phyloP scores from a whole-genome alignment of 2,329 filamentous ascomycete species.

The Cercospora sp. region DNA sequence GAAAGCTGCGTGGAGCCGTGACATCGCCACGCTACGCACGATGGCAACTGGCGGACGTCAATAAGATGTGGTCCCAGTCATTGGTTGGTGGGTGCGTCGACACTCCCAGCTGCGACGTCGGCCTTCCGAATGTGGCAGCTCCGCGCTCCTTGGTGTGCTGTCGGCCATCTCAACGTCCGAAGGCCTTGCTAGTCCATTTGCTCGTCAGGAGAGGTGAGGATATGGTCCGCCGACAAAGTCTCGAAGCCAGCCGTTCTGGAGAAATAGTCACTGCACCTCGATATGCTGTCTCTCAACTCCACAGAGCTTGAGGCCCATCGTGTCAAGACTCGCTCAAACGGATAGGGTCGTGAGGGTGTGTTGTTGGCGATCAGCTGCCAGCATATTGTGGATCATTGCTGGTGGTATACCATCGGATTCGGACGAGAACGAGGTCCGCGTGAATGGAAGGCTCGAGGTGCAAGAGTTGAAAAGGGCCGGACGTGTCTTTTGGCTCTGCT shows the following conservation, averaged over 20 bases:
- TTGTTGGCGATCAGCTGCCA: background rate
- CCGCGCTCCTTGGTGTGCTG: background rate
- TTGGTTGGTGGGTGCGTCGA: background rate
- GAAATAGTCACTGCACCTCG: background rate
- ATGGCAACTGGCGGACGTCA: background rate
- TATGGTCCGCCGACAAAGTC: background rate
- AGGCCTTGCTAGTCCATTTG: background rate
- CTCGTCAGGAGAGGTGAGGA: background rate
- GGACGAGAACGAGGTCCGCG: background rate
- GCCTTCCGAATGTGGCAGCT: background rate
- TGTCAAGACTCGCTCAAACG: background rate
- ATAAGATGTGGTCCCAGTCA: background rate
- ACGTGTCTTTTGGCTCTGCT: slow-evolving; percentile 3
- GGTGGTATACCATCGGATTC: background rate
- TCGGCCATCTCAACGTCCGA: background rate
- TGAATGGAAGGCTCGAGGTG: background rate
- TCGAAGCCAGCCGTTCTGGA: background rate
- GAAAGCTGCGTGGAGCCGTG: background rate
- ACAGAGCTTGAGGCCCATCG: background rate
- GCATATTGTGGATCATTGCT: background rate
- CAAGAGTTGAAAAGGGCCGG: background rate
- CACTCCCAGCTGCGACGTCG: background rate
- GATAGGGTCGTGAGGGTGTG: background rate
- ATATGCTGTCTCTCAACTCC: background rate
- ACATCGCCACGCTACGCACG: background rate